These are phyloP conservation scores for Thuja plicata DNA, from an alignment of 83 land plant species.

Conservation along the genomic window DNA sequence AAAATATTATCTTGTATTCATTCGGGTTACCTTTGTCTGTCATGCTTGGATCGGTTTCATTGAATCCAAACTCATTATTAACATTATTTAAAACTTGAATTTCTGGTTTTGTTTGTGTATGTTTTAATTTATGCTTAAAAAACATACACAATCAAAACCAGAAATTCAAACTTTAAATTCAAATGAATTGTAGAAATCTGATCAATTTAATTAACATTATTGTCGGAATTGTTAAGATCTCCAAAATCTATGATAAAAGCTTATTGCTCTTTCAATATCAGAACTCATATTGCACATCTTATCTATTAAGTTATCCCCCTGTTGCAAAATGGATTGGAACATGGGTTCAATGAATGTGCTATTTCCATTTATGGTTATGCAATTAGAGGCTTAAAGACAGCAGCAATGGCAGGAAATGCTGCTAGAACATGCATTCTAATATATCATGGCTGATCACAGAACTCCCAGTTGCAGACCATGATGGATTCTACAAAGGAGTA, in stretches of 20 bases:
- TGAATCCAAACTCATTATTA: not conserved
- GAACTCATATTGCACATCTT: not conserved
- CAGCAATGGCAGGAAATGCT: not conserved
- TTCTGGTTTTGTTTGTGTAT: too few relatives aligned
- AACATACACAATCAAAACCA: too few relatives aligned
- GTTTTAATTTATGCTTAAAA: too few relatives aligned
- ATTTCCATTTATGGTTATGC: not conserved
- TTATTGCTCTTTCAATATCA: not conserved
- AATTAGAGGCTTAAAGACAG: not conserved
- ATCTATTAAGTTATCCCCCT: not conserved
- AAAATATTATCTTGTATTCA: not conserved
- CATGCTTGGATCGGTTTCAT: not conserved
- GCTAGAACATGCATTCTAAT: slow-evolving; percentile 6
- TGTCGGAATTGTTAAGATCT: not conserved
- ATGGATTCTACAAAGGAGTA: not conserved
- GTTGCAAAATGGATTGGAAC: not conserved
- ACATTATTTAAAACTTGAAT: too few relatives aligned
- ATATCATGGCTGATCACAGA: not conserved
- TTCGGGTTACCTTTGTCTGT: not conserved
- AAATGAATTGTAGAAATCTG: too few relatives aligned
- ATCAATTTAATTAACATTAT: not conserved
- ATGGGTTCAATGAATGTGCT: not conserved
- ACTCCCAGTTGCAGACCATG: not conserved
- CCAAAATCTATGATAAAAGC: not conserved
- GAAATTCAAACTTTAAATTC: too few relatives aligned